phyloP scores from a whole-genome alignment of 2,329 filamentous ascomycete species.

The Teratosphaeria pseudoeucalypti region DNA sequence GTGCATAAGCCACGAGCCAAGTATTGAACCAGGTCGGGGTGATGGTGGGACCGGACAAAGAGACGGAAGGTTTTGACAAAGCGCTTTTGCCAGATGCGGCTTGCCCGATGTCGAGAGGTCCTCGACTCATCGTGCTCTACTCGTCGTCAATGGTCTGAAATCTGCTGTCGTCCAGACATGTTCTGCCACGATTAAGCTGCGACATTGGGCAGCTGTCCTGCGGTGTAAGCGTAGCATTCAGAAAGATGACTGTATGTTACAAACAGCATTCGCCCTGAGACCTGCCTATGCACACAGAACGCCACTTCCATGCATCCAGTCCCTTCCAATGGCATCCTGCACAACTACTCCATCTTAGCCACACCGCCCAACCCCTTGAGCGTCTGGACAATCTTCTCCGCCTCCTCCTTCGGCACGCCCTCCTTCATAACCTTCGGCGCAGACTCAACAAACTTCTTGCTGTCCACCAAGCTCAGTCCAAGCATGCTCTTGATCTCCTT shows the following conservation, averaged over 20 bases:
- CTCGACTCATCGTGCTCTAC: background rate
- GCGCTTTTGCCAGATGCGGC: background rate
- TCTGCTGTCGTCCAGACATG: background rate
- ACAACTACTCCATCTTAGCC: slow-evolving; percentile 72
- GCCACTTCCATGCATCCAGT: background rate
- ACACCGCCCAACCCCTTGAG: slow-evolving; percentile 89
- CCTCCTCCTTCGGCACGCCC: slow-evolving; percentile 95
- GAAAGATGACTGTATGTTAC: background rate
- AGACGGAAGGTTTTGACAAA: background rate
- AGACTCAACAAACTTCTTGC: slow-evolving; percentile 99
- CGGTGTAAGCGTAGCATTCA: background rate
- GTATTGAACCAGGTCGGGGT: background rate
- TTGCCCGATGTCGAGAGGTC: background rate
- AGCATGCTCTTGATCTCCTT: slow-evolving; percentile 98
- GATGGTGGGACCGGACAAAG: background rate
- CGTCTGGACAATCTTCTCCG: slow-evolving; percentile 92
- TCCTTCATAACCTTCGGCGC: slow-evolving; percentile 99
- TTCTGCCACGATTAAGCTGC: background rate
- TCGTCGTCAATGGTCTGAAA: background rate
- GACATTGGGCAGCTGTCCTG: background rate
- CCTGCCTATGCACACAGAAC: background rate
- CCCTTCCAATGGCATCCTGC: background rate
- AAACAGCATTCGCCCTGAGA: background rate
- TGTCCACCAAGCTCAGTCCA: slow-evolving; percentile 91
- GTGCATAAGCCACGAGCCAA: background rate